Percentiles rank a stretch among this genome's conserved stretches.
These are phyloP conservation scores for Solanum chacoense DNA, from an alignment of 305 asterid species.

Conservation along the genomic window DNA sequence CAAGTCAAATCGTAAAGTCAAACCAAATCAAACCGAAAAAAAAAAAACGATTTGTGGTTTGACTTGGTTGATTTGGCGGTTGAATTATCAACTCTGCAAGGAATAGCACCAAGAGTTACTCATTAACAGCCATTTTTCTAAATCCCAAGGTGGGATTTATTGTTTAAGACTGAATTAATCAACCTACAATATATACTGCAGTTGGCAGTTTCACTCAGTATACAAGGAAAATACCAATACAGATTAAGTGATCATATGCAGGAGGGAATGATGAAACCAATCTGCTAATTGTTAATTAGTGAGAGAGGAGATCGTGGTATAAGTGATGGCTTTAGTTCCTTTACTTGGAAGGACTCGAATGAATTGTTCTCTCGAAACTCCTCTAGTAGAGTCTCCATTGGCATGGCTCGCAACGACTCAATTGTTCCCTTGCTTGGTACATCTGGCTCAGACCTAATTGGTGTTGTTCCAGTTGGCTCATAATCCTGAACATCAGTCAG, in stretches of 20 bases:
- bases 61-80: background rate
- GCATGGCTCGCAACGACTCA: slow-evolving; percentile 68
- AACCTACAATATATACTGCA: background rate
- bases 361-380: slow-evolving; percentile 64
- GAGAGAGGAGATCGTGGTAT: slow-evolving; percentile 66
- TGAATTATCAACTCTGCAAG: background rate
- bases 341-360: slow-evolving; percentile 27
- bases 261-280: slow-evolving; percentile 10
- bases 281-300: slow-evolving; percentile 45
- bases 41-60: background rate
- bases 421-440: slow-evolving; percentile 61
- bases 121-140: background rate
- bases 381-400: slow-evolving; percentile 64
- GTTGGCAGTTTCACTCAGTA: background rate
- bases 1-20: background rate
- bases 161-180: background rate
- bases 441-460: slow-evolving; percentile 36
- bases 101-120: background rate
- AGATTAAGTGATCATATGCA: background rate
- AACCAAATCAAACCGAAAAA: background rate
- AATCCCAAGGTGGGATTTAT: slow-evolving; percentile 1
- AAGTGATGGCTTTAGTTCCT: slow-evolving; percentile 42
- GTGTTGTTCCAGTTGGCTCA: slow-evolving; percentile 40
- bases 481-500: slow-evolving; percentile 24
- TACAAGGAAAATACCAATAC: background rate